Evolutionary conservation across 345 rosid species (phyloP).

Genomic region (Syzygium jambos): DNA sequence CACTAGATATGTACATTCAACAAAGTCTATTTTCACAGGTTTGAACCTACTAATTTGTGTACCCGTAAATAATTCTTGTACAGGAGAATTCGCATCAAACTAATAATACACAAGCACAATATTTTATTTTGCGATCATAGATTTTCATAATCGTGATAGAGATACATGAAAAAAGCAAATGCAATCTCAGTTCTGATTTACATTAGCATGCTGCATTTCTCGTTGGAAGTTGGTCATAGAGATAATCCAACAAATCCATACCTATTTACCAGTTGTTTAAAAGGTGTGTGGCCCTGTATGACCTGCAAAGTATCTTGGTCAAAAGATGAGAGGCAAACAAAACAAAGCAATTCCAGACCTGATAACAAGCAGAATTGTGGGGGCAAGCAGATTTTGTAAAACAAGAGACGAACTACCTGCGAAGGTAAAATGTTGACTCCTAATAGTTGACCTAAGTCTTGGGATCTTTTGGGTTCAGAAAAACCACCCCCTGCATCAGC

Average conservation of each 20-base stretch:
- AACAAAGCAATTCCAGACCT: background rate
- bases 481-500: conserved; percentile 63
- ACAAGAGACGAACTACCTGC: conserved; percentile 35
- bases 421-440: conserved; percentile 46
- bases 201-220: background rate
- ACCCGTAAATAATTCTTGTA: background rate
- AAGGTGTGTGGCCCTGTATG: conserved; percentile 76
- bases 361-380: background rate
- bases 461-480: conserved; percentile 69
- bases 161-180: background rate
- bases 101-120: background rate
- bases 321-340: background rate
- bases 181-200: background rate
- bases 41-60: background rate
- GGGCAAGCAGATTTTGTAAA: background rate
- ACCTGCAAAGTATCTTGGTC: conserved; percentile 32
- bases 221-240: background rate
- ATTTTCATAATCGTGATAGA: background rate
- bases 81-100: background rate
- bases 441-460: conserved; percentile 50
- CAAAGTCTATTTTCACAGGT: background rate
- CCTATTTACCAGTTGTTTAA: conserved; percentile 58
- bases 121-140: background rate
- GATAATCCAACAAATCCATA: conserved; percentile 1
- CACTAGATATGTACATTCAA: background rate